Base-by-base conservation (phyloP, 129 eudicot genomes). In the Arctium minus region DNA sequence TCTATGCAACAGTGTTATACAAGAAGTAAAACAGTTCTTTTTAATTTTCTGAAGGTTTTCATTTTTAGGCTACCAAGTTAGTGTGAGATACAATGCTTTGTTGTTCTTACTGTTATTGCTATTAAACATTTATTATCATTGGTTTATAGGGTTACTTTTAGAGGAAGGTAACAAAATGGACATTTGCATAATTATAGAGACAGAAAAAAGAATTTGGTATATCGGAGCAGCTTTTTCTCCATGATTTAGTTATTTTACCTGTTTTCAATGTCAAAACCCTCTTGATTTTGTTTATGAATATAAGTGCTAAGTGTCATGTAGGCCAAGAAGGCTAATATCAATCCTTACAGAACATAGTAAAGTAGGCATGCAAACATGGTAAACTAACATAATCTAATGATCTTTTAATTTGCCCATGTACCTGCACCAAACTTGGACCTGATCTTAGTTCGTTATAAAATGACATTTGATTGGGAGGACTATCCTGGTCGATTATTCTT, bases 101-200 rank as follows among this genome's bases (percentile, higher is more conserved):
- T 78, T 39, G 32, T 42, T 79, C 75, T 42, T 42, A 29, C 18
- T 32, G 42, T 79, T 79, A 7, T 40, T 69, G 75, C 68, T 44
- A 42, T 67, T 9, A 18, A 53, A 46, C 3, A 11, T 39, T 46
- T 32, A 17, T 18, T 46, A 71, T 71, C 50, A 71, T 70, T 33
- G 13, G 35, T 70, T 46, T 70, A 15, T 11, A 32, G 31, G 70
- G 22, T 79, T 70, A 62, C 56, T 46, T 32, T 37, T 62, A 22
- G 74, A 70, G 76, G 70, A 71, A 42, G n/a, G 30, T 69, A 80
- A 80, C 82, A 79, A 67, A 30, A 40, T 79, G 82, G 75, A 67
- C 29, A 39, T 70, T 79, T 32, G 36, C 35, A 80, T 44, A 9
- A 39, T 13, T 79, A 79, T 18, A 44, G 76, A 46, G 56, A 46